Evolutionary conservation across 2,329 filamentous ascomycete genomes (phyloP).

Genomic region (Fusarium verticillioides): DNA sequence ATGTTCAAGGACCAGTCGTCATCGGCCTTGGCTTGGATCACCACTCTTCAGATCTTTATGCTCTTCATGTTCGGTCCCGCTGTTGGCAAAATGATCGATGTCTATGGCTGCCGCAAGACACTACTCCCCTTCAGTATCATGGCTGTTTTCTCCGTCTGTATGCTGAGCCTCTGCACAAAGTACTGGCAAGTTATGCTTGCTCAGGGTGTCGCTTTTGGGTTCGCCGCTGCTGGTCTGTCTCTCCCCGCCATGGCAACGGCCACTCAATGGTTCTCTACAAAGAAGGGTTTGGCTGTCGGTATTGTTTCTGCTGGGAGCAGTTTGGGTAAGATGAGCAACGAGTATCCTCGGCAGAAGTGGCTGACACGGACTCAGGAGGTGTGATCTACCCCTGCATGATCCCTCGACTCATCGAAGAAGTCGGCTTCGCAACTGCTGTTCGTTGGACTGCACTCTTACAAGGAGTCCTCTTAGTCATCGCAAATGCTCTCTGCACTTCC

Average conservation of each 20-base stretch:
- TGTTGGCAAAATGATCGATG: background rate
- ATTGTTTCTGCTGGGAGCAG: background rate
- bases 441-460: background rate
- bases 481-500: background rate
- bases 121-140: background rate
- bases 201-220: background rate
- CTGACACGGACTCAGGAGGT: background rate
- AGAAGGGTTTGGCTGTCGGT: background rate
- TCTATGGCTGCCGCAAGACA: background rate
- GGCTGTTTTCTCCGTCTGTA: background rate
- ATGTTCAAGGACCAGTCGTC: background rate
- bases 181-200: slow-evolving; percentile 3
- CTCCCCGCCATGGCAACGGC: background rate
- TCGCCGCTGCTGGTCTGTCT: background rate
- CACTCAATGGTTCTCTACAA: slow-evolving; percentile 1
- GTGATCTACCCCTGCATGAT: background rate
- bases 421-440: background rate
- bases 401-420: background rate
- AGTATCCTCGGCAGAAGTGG: background rate
- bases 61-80: background rate
- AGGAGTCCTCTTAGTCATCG: background rate
- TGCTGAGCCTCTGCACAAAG: background rate
- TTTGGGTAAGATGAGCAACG: background rate
- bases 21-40: background rate
- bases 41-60: background rate